Conservation (phyloP, 345 rosid genomes). For the Rubroshorea leprosula region DNA sequence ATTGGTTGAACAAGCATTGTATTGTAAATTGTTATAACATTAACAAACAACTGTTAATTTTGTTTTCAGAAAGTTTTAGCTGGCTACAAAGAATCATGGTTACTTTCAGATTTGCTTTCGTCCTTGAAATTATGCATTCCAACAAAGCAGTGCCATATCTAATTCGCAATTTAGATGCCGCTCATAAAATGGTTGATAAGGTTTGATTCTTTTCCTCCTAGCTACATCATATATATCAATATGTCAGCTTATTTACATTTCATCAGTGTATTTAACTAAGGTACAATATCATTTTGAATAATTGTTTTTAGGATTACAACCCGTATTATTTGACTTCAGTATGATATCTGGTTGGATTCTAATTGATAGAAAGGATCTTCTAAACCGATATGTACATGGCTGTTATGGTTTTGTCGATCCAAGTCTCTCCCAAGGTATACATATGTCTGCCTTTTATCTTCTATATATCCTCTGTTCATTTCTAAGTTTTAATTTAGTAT, state of each 20-base stretch:
- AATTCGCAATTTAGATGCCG: neutral
- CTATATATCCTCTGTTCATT: neutral
- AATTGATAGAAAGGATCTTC: neutral
- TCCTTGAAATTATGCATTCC: neutral
- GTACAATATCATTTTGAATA: neutral
- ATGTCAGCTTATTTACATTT: neutral
- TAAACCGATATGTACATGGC: neutral
- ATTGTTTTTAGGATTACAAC: neutral
- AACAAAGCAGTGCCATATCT: neutral
- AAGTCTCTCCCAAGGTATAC: neutral
- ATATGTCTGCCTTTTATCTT: neutral
- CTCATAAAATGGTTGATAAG: neutral
- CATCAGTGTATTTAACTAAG: neutral
- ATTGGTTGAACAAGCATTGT: neutral
- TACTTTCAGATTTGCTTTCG: neutral
- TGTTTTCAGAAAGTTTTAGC: neutral
- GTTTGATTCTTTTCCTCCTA: neutral
- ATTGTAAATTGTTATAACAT: too few species aligned
- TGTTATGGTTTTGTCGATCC: neutral
- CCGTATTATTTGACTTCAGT: neutral
- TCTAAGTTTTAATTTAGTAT: too few species aligned
- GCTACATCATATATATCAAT: too few species aligned
- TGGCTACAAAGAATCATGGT: neutral
- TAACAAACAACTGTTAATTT: neutral
- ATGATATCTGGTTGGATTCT: neutral